A percentile compares a stretch with the other conserved stretches of the same genome.
Evolutionary conservation across 2,329 filamentous ascomycete species (phyloP).

Genomic region (Hyphodiscus sp.): DNA sequence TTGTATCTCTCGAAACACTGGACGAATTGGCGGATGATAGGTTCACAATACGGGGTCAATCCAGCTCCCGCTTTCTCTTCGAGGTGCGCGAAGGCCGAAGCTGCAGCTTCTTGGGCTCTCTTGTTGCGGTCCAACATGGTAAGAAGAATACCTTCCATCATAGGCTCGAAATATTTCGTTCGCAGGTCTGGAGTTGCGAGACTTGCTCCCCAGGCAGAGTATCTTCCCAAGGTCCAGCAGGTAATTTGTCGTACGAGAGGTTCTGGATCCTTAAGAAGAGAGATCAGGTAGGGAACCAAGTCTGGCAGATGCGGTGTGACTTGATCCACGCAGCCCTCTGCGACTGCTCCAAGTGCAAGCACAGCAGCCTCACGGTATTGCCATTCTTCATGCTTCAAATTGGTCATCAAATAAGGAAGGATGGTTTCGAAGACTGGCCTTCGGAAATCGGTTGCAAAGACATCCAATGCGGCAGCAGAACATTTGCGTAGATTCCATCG

Average conservation of each 20-base stretch:
- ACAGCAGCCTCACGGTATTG: slow-evolving; percentile 89
- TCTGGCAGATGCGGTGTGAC: slow-evolving; percentile 88
- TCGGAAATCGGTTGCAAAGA: slow-evolving; percentile 87
- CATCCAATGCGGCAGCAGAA: slow-evolving; percentile 89
- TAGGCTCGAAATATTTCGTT: slow-evolving; percentile 78
- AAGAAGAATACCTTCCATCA: slow-evolving; percentile 92
- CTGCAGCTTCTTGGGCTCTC: slow-evolving; percentile 92
- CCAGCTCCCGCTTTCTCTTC: slow-evolving; percentile 85
- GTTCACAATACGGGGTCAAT: slow-evolving; percentile 77
- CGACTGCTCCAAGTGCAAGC: slow-evolving; percentile 86
- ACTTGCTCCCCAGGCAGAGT: slow-evolving; percentile 84
- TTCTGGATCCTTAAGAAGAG: slow-evolving; percentile 75
- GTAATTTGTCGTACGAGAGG: slow-evolving; percentile 94
- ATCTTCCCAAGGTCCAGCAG: slow-evolving; percentile 93
- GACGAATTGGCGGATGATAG: slow-evolving; percentile 89
- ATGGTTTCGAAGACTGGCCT: slow-evolving; percentile 85
- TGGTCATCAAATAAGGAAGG: slow-evolving; percentile 84
- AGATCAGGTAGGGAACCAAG: slow-evolving; percentile 77
- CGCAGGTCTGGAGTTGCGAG: slow-evolving; percentile 61
- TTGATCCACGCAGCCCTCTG: slow-evolving; percentile 86
- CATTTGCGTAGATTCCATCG: slow-evolving; percentile 95
- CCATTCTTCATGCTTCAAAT: slow-evolving; percentile 85
- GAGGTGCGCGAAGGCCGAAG: slow-evolving; percentile 90
- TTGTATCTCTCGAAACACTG: slow-evolving; percentile 93
- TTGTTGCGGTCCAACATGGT: slow-evolving; percentile 98